Evolutionary conservation across 129 eudicot genomes (phyloP).

Genomic region (Chrysanthemum makinoi): DNA sequence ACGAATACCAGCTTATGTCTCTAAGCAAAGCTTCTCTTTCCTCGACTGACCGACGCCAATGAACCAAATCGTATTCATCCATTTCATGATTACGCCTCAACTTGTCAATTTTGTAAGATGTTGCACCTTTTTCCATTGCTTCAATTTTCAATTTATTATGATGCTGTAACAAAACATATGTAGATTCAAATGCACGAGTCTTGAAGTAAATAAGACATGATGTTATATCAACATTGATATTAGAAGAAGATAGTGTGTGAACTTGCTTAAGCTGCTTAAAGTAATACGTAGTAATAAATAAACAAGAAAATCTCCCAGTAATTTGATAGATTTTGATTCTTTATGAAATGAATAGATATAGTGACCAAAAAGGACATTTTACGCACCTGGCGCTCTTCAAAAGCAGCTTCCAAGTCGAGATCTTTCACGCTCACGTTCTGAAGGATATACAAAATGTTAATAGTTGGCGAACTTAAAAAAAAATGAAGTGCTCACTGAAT

Average conservation of each 20-base stretch:
- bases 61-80: conserved; percentile 97
- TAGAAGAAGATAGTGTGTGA: background rate
- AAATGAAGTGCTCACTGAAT: background rate
- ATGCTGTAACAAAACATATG: conserved; percentile 43
- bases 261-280: too few species aligned
- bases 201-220: too few species aligned
- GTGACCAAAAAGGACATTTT: background rate
- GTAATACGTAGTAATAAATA: too few species aligned
- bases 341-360: background rate
- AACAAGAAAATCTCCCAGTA: too few species aligned
- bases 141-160: conserved; percentile 54
- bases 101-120: conserved; percentile 53
- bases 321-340: background rate
- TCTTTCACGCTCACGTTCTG: conserved; percentile 83
- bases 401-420: conserved; percentile 93
- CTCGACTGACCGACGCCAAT: conserved; percentile 95
- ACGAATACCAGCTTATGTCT: conserved; percentile 84
- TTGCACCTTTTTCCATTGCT: conserved; percentile 76
- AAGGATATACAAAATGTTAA: background rate
- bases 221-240: background rate
- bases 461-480: conserved; percentile 11
- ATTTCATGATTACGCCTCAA: conserved; percentile 79
- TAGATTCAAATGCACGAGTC: conserved; percentile 17
- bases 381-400: conserved; percentile 91
- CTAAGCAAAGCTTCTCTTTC: conserved; percentile 92